These are phyloP conservation scores for Nicotiana tomentosiformis DNA, from an alignment of 257 asterid genomes.

Conservation along the genomic window DNA sequence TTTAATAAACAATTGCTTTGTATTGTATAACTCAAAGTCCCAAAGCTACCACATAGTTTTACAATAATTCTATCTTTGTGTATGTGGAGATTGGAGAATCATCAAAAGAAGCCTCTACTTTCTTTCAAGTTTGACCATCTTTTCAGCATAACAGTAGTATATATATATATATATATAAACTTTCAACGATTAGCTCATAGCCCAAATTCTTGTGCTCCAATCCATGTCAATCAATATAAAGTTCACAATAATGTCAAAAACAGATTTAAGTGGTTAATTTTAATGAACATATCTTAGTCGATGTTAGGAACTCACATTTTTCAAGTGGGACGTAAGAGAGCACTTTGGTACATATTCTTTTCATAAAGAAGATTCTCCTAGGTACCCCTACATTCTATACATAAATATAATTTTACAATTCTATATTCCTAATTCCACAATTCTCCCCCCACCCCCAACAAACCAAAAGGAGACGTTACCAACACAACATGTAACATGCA, in stretches of 20 bases:
- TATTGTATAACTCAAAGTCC: slow-evolving; percentile 3
- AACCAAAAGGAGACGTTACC: background rate
- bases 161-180: background rate
- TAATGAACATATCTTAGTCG: background rate
- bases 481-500: slow-evolving; percentile 8
- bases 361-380: slow-evolving; percentile 7
- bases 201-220: background rate
- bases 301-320: background rate
- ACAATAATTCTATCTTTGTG: slow-evolving; percentile 7
- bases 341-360: background rate
- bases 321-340: background rate
- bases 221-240: background rate
- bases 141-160: background rate
- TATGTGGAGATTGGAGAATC: slow-evolving; percentile 4
- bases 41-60: background rate
- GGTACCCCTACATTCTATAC: slow-evolving; percentile 6
- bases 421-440: too few relatives aligned
- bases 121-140: slow-evolving; percentile 4
- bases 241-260: background rate
- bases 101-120: background rate
- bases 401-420: background rate
- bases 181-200: background rate
- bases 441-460: background rate
- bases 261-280: background rate
- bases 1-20: background rate